phyloP scores from a whole-genome alignment of 805 yeast species.

The Tetrapisispora phaffii region DNA sequence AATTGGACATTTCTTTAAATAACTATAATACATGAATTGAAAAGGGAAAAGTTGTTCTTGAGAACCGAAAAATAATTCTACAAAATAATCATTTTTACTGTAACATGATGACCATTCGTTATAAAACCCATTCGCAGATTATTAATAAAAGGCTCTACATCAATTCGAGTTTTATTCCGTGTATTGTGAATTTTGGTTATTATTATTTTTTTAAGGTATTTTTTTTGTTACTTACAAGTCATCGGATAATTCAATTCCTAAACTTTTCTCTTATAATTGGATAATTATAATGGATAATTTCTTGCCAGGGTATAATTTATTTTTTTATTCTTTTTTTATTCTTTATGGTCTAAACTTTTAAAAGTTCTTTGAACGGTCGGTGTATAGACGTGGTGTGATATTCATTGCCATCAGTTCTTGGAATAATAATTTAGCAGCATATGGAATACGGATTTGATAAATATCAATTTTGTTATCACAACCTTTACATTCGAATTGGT shows the following conservation, averaged over 20 bases:
- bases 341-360: constrained; percentile 6
- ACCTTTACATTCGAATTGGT: constrained; percentile 96
- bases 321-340: neutral
- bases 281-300: neutral
- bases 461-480: constrained; percentile 98
- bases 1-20: neutral
- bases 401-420: constrained; percentile 99
- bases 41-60: neutral
- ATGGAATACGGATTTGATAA: constrained; percentile 94
- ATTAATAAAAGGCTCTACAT: neutral
- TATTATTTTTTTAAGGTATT: neutral
- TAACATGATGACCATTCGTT: neutral
- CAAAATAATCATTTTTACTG: neutral
- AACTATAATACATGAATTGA: constrained; percentile 2
- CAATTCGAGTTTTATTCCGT: neutral
- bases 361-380: constrained; percentile 59
- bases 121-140: neutral
- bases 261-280: neutral
- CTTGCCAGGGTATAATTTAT: neutral
- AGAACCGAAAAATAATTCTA: neutral
- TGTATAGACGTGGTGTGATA: constrained; percentile 91
- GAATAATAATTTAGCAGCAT: constrained; percentile 95
- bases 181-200: neutral
- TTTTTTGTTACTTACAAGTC: constrained; percentile 1
- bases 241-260: neutral